phyloP scores from a whole-genome alignment of 768 basidiomycete species.

The Hypholoma fasciculare region DNA sequence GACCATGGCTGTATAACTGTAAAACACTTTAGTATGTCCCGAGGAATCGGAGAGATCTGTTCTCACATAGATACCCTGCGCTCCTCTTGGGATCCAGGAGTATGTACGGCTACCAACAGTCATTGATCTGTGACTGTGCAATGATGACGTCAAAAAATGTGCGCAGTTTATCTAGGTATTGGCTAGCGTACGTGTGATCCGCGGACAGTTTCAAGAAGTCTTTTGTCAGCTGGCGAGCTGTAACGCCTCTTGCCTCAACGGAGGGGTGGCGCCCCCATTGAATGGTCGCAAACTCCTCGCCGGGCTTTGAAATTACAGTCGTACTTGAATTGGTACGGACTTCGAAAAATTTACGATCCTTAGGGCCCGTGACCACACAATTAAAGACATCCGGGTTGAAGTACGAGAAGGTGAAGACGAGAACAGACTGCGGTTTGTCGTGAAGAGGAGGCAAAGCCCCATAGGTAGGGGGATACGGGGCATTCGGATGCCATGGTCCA shows the following conservation, averaged over 20 bases:
- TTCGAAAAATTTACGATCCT: slow-evolving; percentile 39
- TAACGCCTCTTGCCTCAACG: slow-evolving; percentile 13
- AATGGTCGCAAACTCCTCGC: slow-evolving; percentile 11
- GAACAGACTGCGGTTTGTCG: slow-evolving; percentile 1
- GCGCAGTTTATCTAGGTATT: not conserved
- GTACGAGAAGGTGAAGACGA: slow-evolving; percentile 26
- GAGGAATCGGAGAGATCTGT: not conserved
- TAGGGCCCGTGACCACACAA: slow-evolving; percentile 43
- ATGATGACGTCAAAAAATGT: not conserved
- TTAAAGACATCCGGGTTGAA: slow-evolving; percentile 42
- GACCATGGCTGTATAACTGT: slow-evolving; percentile 19
- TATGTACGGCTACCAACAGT: slow-evolving; percentile 9
- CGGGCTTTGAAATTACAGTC: slow-evolving; percentile 16
- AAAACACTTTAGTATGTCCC: not conserved
- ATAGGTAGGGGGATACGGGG: slow-evolving; percentile 20
- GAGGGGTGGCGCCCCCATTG: slow-evolving; percentile 17
- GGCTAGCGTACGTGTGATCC: slow-evolving; percentile 12
- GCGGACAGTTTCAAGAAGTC: slow-evolving; percentile 17
- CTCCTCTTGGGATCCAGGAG: slow-evolving; percentile 14
- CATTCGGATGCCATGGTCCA: slow-evolving; percentile 12
- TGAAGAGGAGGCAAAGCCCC: slow-evolving; percentile 25
- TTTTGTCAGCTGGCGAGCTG: slow-evolving; percentile 14
- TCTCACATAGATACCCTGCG: slow-evolving; percentile 13
- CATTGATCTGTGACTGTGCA: slow-evolving; percentile 16
- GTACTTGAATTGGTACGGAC: slow-evolving; percentile 18